Percentiles rank a stretch among this genome's conserved stretches.
Evolutionary conservation across 192 early-diverging fungal species (phyloP).

Genomic region (Geosiphon pyriformis): DNA sequence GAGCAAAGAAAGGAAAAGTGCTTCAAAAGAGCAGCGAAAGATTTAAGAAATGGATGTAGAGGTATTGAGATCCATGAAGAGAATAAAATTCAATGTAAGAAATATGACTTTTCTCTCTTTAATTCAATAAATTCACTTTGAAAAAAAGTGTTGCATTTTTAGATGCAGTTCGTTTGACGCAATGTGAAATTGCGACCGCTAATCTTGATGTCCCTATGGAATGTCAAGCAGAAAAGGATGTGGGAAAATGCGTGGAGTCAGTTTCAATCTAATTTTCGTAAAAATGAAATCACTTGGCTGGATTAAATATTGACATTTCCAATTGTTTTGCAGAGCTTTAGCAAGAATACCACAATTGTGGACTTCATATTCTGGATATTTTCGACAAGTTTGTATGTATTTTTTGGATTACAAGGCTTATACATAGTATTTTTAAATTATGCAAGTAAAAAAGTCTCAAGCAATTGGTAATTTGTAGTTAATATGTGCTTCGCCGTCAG

Average conservation of each 20-base stretch:
- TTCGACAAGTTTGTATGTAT: slow-evolving; percentile 34
- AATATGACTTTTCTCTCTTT: background rate
- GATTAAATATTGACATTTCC: background rate
- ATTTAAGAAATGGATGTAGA: slow-evolving; percentile 33
- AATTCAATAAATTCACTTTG: background rate
- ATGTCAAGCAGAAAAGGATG: slow-evolving; percentile 19
- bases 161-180: slow-evolving; percentile 35
- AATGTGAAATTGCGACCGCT: slow-evolving; percentile 36
- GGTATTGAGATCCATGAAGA: slow-evolving; percentile 29
- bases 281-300: no score
- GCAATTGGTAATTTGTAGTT: background rate
- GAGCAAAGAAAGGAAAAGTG: slow-evolving; percentile 29
- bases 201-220: slow-evolving; percentile 33
- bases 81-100: slow-evolving; percentile 35
- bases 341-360: slow-evolving; percentile 34
- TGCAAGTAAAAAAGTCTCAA: background rate
- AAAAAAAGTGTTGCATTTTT: background rate
- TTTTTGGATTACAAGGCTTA: background rate
- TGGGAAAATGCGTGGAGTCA: slow-evolving; percentile 30
- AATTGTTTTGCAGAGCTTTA: slow-evolving; percentile 25
- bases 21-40: slow-evolving; percentile 31
- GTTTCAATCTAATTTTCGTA: background rate
- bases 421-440: background rate
- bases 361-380: slow-evolving; percentile 41
- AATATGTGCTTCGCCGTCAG: slow-evolving; percentile 34